These are phyloP conservation scores for Sphaerostilbella broomeana DNA, from an alignment of 2,329 filamentous ascomycete genomes.

Conservation along the genomic window DNA sequence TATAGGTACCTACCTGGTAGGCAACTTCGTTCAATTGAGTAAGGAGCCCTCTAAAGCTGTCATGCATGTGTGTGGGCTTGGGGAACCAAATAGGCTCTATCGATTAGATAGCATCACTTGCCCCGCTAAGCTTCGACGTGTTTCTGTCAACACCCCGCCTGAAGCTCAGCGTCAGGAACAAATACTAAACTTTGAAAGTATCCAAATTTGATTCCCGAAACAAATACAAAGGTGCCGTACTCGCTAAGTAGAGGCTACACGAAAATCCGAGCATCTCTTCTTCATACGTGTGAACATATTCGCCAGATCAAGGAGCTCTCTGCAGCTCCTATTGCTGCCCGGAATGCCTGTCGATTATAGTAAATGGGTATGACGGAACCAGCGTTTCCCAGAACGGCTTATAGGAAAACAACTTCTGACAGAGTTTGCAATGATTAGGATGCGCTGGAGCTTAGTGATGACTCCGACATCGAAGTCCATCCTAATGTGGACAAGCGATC, in stretches of 20 bases:
- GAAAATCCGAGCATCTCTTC: too few relatives aligned
- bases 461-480: constrained; percentile 96
- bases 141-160: constrained; percentile 11
- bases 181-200: neutral
- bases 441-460: constrained; percentile 91
- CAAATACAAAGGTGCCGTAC: too few relatives aligned
- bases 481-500: constrained; percentile 98
- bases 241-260: too few relatives aligned
- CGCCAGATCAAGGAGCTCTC: neutral
- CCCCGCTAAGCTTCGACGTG: constrained; percentile 11
- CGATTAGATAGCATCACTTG: neutral
- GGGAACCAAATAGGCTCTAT: too few relatives aligned
- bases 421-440: constrained; percentile 45
- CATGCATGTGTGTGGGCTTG: too few relatives aligned
- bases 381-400: neutral
- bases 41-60: too few relatives aligned
- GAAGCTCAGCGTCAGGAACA: neutral
- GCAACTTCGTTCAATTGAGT: too few relatives aligned
- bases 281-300: neutral
- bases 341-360: constrained; percentile 53
- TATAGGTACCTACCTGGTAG: too few relatives aligned
- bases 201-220: too few relatives aligned
- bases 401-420: constrained; percentile 2
- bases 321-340: constrained; percentile 7
- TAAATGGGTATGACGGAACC: constrained; percentile 53